A percentile compares a stretch with the other conserved stretches of the same genome.
These are phyloP conservation scores for Diaporthe capsici DNA, from an alignment of 2,329 filamentous ascomycete genomes.

Conservation along the genomic window DNA sequence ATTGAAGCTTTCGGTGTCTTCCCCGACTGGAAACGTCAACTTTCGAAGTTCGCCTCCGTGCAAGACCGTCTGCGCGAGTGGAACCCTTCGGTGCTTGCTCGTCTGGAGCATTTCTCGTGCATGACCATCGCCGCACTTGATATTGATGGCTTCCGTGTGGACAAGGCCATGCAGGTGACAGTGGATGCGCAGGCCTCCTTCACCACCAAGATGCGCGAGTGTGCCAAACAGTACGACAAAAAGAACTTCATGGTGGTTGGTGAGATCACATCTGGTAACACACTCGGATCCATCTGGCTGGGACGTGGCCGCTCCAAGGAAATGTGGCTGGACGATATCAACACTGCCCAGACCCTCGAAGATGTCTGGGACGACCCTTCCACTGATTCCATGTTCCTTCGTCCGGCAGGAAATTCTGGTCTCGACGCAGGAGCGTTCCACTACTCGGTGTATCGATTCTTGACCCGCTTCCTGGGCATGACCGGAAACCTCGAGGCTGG, in stretches of 20 bases:
- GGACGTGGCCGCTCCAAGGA: constrained; percentile 68
- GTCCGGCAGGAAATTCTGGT: constrained; percentile 67
- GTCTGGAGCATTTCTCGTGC: constrained; percentile 72
- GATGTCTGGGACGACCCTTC: constrained; percentile 40
- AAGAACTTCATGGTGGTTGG: constrained; percentile 75
- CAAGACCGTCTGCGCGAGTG: constrained; percentile 77
- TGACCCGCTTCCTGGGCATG: constrained; percentile 51
- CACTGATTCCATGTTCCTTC: constrained; percentile 59
- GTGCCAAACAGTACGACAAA: constrained; percentile 68
- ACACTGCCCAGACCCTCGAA: constrained; percentile 40
- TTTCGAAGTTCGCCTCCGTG: constrained; percentile 75
- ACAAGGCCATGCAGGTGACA: constrained; percentile 73
- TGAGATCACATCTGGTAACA: constrained; percentile 74
- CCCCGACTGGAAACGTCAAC: constrained; percentile 73
- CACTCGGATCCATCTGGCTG: constrained; percentile 71
- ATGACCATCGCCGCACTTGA: constrained; percentile 73
- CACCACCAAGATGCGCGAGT: constrained; percentile 67
- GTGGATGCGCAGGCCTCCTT: constrained; percentile 72
- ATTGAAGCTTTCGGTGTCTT: constrained; percentile 74
- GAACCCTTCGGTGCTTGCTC: constrained; percentile 68
- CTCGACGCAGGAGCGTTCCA: constrained; percentile 61
- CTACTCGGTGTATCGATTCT: constrained; percentile 50
- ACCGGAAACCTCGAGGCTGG: constrained; percentile 51
- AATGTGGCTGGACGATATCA: constrained; percentile 41
- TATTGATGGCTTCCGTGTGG: constrained; percentile 75